Conservation (phyloP, 306 rosid genomes). For the Cucurbita maxima region DNA sequence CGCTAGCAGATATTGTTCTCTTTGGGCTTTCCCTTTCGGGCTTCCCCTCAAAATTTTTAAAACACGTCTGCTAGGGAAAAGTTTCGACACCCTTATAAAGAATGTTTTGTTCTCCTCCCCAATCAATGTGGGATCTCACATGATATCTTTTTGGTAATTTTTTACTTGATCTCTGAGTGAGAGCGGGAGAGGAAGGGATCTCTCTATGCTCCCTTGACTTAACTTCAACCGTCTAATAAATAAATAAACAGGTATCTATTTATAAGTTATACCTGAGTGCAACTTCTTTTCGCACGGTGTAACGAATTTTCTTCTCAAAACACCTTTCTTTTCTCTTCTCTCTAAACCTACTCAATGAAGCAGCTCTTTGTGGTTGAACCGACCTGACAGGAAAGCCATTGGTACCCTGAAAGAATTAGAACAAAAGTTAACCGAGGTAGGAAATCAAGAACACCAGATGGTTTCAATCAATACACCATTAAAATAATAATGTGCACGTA, state of each 20-base stretch:
- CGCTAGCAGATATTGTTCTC: too few relatives aligned
- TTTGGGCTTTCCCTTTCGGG: too few relatives aligned
- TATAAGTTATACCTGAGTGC: conserved; percentile 25
- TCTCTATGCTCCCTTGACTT: background rate
- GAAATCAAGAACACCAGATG: background rate
- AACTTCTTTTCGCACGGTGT: conserved; percentile 44
- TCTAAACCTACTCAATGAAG: conserved; percentile 36
- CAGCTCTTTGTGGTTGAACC: conserved; percentile 39
- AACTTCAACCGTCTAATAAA: background rate
- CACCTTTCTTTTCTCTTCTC: conserved; percentile 48
- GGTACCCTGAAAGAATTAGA: conserved; percentile 17
- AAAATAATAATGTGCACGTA: background rate
- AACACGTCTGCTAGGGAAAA: too few relatives aligned
- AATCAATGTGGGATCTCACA: too few relatives aligned
- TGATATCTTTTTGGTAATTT: background rate
- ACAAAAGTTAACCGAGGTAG: background rate
- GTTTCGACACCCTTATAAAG: too few relatives aligned
- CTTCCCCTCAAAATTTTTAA: too few relatives aligned
- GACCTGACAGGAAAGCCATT: conserved; percentile 23
- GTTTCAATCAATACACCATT: background rate
- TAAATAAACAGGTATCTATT: background rate
- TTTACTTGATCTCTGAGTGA: background rate
- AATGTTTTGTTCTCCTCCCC: too few relatives aligned
- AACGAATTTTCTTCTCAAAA: conserved; percentile 41
- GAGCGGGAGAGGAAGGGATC: background rate